phyloP scores from a whole-genome alignment of 2,329 filamentous ascomycete genomes.

The Raffaelea ambrosiae region DNA sequence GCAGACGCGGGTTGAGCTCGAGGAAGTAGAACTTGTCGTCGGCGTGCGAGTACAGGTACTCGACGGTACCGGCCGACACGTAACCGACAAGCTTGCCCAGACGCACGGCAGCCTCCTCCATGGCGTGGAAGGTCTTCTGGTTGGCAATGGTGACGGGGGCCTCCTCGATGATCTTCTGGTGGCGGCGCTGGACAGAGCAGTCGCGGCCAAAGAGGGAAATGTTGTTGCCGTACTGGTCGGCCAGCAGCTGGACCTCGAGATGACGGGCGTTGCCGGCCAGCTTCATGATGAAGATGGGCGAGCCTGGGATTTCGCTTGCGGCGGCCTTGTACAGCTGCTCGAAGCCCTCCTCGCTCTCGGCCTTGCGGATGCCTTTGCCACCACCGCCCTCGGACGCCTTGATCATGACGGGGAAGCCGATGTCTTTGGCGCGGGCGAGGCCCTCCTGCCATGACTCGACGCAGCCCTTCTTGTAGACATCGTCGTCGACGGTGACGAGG shows the following conservation, averaged over 20 bases:
- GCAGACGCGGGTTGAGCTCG: constrained; percentile 95
- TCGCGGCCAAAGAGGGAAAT: constrained; percentile 98
- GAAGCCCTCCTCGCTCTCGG: constrained; percentile 76
- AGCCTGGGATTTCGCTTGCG: constrained; percentile 94
- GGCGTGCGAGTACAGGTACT: constrained; percentile 95
- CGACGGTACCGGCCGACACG: constrained; percentile 96
- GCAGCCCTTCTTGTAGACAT: constrained; percentile 83
- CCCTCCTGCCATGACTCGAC: constrained; percentile 86
- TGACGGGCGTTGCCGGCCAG: constrained; percentile 92
- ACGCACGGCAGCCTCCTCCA: constrained; percentile 94
- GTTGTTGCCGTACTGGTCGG: constrained; percentile 99
- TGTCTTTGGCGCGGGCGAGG: constrained; percentile 74
- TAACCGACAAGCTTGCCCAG: constrained; percentile 92
- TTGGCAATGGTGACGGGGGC: constrained; percentile 96
- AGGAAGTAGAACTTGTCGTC: constrained; percentile 99
- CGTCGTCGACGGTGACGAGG: constrained; percentile 85
- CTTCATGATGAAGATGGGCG: constrained; percentile 99
- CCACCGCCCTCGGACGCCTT: constrained; percentile 99
- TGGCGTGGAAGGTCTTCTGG: constrained; percentile 78
- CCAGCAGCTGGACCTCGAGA: constrained; percentile 93
- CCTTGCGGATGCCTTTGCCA: constrained; percentile 98
- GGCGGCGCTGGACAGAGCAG: constrained; percentile 94
- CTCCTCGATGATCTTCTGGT: constrained; percentile 99
- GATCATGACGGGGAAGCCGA: constrained; percentile 99
- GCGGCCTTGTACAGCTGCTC: constrained; percentile 86